phyloP scores from a whole-genome alignment of 2,329 filamentous ascomycete species.

The Colletotrichum salicis region DNA sequence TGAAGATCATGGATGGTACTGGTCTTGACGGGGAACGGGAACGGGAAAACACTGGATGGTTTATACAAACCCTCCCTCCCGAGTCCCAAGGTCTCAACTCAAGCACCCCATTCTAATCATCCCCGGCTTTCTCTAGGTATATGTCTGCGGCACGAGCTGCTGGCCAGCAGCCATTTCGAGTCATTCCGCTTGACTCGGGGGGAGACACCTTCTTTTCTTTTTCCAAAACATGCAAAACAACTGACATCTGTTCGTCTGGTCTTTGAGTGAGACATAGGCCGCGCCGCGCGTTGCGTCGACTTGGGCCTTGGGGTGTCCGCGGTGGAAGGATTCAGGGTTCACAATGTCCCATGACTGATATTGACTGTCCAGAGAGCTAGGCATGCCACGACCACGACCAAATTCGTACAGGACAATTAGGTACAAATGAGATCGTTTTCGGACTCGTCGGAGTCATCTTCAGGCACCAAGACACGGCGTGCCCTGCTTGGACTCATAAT shows the following conservation, averaged over 20 bases:
- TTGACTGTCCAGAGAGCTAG: background rate
- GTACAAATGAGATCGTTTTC: background rate
- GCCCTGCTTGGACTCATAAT: conserved; percentile 9
- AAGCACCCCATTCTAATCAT: background rate
- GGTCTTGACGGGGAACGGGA: conserved; percentile 15
- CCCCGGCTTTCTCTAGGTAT: background rate
- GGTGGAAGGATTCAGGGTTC: background rate
- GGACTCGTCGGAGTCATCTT: conserved; percentile 3
- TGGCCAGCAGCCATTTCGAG: conserved; percentile 11
- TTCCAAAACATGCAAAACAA: conserved; percentile 12
- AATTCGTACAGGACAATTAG: background rate
- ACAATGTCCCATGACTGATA: background rate
- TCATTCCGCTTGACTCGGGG: conserved; percentile 13
- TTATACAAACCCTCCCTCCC: background rate
- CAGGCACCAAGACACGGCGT: conserved; percentile 26
- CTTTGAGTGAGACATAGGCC: conserved; percentile 10
- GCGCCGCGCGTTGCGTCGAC: conserved; percentile 20
- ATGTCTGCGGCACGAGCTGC: background rate
- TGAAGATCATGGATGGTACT: conserved; percentile 28
- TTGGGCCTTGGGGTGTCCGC: conserved; percentile 24
- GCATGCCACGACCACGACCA: background rate
- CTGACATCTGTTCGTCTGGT: conserved; percentile 12
- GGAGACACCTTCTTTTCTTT: background rate
- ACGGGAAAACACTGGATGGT: conserved; percentile 21
- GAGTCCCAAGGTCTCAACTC: background rate